These are phyloP conservation scores for Wickerhamiella galacta DNA, from an alignment of 805 yeast species.

Conservation along the genomic window DNA sequence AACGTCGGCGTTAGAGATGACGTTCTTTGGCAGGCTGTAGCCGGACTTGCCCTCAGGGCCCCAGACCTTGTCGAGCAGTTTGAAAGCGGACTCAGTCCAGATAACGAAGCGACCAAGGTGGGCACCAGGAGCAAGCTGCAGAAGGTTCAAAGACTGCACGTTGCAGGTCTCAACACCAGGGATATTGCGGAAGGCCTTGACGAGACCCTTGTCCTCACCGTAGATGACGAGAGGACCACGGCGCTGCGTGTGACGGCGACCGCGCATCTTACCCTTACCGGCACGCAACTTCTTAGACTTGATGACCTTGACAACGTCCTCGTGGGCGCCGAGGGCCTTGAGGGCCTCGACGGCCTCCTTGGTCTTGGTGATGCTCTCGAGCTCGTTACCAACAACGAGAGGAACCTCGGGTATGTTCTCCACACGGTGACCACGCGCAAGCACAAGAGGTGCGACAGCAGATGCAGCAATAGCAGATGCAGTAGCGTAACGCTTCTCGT, in stretches of 20 bases:
- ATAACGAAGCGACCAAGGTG: constrained; percentile 98
- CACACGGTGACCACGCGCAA: constrained; percentile 99
- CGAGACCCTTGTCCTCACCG: constrained; percentile 94
- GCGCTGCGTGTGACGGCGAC: constrained; percentile 99
- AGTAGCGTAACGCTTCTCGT: constrained; percentile 99
- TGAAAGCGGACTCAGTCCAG: constrained; percentile 99
- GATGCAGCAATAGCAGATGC: constrained; percentile 99
- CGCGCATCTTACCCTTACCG: constrained; percentile 99
- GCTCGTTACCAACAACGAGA: constrained; percentile 83
- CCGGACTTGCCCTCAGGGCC: constrained; percentile 79
- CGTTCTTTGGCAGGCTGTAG: constrained; percentile 86
- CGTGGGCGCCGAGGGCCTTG: constrained; percentile 97
- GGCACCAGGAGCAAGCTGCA: constrained; percentile 99
- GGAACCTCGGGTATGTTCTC: constrained; percentile 98
- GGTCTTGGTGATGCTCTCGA: constrained; percentile 89
- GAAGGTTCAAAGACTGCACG: constrained; percentile 82
- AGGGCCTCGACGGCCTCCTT: constrained; percentile 96
- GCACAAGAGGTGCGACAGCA: constrained; percentile 92
- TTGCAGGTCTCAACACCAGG: constrained; percentile 98
- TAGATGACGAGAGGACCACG: constrained; percentile 98
- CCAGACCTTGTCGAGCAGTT: constrained; percentile 92
- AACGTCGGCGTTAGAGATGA: constrained; percentile 88
- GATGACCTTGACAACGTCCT: constrained; percentile 94
- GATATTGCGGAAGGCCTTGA: constrained; percentile 97
- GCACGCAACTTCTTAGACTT: constrained; percentile 98